Conservation (phyloP, 2,329 filamentous ascomycete species). For the Fusarium poae region DNA sequence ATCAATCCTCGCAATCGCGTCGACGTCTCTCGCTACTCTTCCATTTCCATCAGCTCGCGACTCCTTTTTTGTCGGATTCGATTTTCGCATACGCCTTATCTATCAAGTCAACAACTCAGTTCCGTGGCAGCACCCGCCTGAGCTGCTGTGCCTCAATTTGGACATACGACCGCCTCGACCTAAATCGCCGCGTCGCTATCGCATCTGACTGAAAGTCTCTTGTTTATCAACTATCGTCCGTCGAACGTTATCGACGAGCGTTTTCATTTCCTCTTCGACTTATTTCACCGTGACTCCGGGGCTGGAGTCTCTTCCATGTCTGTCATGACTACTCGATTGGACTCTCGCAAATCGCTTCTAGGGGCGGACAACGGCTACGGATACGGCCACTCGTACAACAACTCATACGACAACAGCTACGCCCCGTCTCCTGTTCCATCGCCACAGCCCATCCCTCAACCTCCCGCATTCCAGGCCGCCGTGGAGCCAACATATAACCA, state of each 20-base stretch:
- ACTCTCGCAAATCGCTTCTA: conserved; percentile 58
- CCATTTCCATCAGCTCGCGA: conserved; percentile 25
- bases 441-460: conserved; percentile 41
- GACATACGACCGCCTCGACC: conserved; percentile 35
- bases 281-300: conserved; percentile 53
- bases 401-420: conserved; percentile 50
- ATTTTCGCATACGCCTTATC: conserved; percentile 20
- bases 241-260: conserved; percentile 32
- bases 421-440: conserved; percentile 34
- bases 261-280: conserved; percentile 18
- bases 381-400: conserved; percentile 53
- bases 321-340: conserved; percentile 57
- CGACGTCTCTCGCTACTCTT: conserved; percentile 37
- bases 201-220: conserved; percentile 11
- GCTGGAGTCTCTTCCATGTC: conserved; percentile 52
- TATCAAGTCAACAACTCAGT: conserved; percentile 15
- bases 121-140: conserved; percentile 27
- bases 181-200: conserved; percentile 32
- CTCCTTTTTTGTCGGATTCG: conserved; percentile 30
- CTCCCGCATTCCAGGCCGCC: conserved; percentile 45
- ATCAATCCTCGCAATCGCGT: conserved; percentile 31
- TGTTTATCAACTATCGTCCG: conserved; percentile 27
- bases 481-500: conserved; percentile 52
- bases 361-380: conserved; percentile 56
- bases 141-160: conserved; percentile 21